Evolutionary conservation across 208 protist species (phyloP).

Genomic region (Trypanosomatidae sp.): DNA sequence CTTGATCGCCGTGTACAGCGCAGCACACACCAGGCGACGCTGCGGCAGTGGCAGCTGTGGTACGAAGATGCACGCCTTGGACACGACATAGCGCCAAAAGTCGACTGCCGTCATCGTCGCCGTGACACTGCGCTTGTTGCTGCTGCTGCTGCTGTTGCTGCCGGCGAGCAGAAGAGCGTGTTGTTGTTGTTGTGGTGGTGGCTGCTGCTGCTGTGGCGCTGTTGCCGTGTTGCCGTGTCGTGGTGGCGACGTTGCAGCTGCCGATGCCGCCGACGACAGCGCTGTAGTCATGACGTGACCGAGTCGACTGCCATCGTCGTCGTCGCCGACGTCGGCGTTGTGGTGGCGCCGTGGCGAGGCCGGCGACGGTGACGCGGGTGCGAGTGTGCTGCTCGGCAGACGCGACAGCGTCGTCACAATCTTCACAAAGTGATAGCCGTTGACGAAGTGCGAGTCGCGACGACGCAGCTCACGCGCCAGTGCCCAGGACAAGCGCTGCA

Average conservation of each 20-base stretch:
- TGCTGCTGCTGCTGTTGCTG: no score
- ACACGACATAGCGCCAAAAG: conserved; percentile 59
- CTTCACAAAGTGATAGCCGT: conserved; percentile 67
- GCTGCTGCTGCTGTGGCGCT: background rate
- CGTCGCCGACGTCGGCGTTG: background rate
- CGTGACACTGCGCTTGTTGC: no score
- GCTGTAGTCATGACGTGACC: background rate
- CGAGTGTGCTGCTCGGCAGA: conserved; percentile 31
- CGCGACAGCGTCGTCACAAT: conserved; percentile 37
- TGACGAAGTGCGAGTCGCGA: conserved; percentile 42
- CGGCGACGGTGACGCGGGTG: conserved; percentile 8
- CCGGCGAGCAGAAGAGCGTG: no score
- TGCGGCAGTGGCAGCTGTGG: conserved; percentile 22
- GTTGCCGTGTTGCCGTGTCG: background rate
- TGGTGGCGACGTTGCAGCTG: background rate
- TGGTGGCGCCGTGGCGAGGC: background rate
- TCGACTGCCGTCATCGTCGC: conserved; percentile 19
- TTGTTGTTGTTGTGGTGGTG: no score
- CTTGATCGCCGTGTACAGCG: conserved; percentile 23
- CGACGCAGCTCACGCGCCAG: conserved; percentile 25
- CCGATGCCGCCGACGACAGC: background rate
- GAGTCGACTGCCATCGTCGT: background rate
- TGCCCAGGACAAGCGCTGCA: conserved; percentile 18
- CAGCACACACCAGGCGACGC: conserved; percentile 23
- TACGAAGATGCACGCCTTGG: conserved; percentile 73